Evolutionary conservation across 148 eudicot species (phyloP).

Genomic region (Arctostaphylos glauca): DNA sequence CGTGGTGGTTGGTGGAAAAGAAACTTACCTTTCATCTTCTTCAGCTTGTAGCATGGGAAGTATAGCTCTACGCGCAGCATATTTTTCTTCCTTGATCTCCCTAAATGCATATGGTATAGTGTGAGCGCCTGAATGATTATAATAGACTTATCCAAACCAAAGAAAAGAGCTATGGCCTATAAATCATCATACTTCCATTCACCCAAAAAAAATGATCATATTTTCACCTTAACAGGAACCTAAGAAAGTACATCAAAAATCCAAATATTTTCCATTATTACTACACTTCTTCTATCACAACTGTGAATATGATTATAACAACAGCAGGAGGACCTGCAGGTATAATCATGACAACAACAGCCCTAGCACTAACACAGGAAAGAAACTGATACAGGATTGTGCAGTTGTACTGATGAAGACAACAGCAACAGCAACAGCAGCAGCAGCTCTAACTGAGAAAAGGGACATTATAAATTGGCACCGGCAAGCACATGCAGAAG

Average conservation of each 20-base stretch:
- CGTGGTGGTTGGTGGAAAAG: not conserved
- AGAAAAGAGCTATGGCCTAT: not conserved
- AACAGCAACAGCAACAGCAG: not conserved
- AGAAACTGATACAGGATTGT: not conserved
- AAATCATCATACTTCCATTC: too few relatives aligned
- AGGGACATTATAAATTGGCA: not conserved
- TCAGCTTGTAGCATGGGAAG: constrained; percentile 90
- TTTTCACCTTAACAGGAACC: constrained; percentile 1
- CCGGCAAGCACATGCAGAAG: not conserved
- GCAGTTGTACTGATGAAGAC: constrained; percentile 2
- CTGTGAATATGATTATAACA: not conserved
- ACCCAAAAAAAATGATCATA: not conserved
- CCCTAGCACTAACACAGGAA: too few relatives aligned
- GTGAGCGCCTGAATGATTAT: not conserved
- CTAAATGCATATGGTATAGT: constrained; percentile 24
- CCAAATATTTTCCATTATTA: not conserved
- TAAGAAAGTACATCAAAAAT: not conserved
- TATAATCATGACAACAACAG: too few relatives aligned
- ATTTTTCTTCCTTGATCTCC: constrained; percentile 84
- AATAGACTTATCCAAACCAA: not conserved
- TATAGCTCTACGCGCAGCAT: constrained; percentile 78
- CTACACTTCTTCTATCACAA: not conserved
- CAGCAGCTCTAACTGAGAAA: not conserved
- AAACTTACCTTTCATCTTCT: constrained; percentile 87
- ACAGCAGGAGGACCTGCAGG: too few relatives aligned